These are phyloP conservation scores for Microdochium paspali DNA, from an alignment of 2,329 filamentous ascomycete genomes.

Conservation along the genomic window DNA sequence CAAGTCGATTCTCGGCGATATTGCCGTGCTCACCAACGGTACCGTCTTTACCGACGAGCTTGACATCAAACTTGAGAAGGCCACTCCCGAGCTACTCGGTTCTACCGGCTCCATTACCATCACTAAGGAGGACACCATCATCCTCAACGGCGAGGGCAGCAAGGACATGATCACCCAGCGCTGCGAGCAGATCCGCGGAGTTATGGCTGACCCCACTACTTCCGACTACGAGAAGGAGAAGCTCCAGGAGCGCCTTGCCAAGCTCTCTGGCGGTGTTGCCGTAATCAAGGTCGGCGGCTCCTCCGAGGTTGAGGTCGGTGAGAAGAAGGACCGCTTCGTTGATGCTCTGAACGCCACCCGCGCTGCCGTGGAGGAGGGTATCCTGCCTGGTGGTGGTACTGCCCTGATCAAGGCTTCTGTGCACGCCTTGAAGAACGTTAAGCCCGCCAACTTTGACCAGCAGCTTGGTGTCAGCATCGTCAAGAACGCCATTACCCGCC, in stretches of 20 bases:
- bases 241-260: slow-evolving; percentile 98
- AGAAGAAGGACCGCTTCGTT: slow-evolving; percentile 99
- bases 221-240: slow-evolving; percentile 99
- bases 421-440: slow-evolving; percentile 75
- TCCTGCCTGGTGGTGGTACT: slow-evolving; percentile 96
- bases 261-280: slow-evolving; percentile 96
- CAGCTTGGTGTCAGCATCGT: slow-evolving; percentile 96
- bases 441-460: slow-evolving; percentile 95
- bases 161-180: slow-evolving; percentile 91
- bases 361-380: slow-evolving; percentile 97
- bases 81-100: slow-evolving; percentile 89
- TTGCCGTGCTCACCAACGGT: slow-evolving; percentile 91
- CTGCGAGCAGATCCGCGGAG: slow-evolving; percentile 97
- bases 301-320: slow-evolving; percentile 95
- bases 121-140: slow-evolving; percentile 99
- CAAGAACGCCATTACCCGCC: slow-evolving; percentile 95
- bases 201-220: slow-evolving; percentile 87
- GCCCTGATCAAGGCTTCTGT: slow-evolving; percentile 93
- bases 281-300: slow-evolving; percentile 98
- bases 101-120: slow-evolving; percentile 98
- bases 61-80: slow-evolving; percentile 98
- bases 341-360: slow-evolving; percentile 97
- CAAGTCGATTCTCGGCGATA: slow-evolving; percentile 97
- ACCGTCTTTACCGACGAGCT: slow-evolving; percentile 98
- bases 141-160: slow-evolving; percentile 92